Evolutionary conservation across 768 basidiomycete species (phyloP).

Genomic region (Galerina sulciceps): DNA sequence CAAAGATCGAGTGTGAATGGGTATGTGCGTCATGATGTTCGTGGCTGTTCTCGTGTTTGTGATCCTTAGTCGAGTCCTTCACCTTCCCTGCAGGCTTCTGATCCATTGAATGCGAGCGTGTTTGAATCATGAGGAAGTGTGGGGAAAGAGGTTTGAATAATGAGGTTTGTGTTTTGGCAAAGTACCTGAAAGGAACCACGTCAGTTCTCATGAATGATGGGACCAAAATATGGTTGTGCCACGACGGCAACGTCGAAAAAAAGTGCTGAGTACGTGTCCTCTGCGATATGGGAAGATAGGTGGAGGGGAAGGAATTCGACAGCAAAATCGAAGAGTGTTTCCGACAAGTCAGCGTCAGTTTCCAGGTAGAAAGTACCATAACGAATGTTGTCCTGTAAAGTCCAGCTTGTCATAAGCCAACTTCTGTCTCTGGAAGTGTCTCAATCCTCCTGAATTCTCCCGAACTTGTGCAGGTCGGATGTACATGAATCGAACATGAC

Average conservation of each 20-base stretch:
- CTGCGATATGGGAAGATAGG: background rate
- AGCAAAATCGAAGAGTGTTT: conserved; percentile 1
- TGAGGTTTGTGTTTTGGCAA: conserved; percentile 1
- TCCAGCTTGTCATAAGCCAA: background rate
- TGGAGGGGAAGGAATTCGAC: conserved; percentile 2
- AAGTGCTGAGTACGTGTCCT: conserved; percentile 25
- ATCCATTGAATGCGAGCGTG: conserved; percentile 31
- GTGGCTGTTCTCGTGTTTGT: conserved; percentile 19
- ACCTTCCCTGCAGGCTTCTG: background rate
- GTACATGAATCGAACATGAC: background rate
- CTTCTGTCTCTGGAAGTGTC: background rate
- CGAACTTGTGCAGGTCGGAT: background rate
- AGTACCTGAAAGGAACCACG: conserved; percentile 18
- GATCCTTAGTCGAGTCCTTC: background rate
- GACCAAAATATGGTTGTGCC: conserved; percentile 15
- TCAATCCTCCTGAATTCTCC: conserved; percentile 1
- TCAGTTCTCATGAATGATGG: conserved; percentile 25
- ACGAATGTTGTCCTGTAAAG: background rate
- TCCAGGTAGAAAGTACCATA: conserved; percentile 7
- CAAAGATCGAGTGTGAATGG: conserved; percentile 67
- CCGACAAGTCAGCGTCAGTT: conserved; percentile 18
- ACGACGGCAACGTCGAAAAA: conserved; percentile 19
- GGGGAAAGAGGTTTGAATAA: background rate
- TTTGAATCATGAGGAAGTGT: conserved; percentile 16
- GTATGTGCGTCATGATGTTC: conserved; percentile 39